phyloP scores from a whole-genome alignment of 345 rosid genomes.

The Murraya paniculata region DNA sequence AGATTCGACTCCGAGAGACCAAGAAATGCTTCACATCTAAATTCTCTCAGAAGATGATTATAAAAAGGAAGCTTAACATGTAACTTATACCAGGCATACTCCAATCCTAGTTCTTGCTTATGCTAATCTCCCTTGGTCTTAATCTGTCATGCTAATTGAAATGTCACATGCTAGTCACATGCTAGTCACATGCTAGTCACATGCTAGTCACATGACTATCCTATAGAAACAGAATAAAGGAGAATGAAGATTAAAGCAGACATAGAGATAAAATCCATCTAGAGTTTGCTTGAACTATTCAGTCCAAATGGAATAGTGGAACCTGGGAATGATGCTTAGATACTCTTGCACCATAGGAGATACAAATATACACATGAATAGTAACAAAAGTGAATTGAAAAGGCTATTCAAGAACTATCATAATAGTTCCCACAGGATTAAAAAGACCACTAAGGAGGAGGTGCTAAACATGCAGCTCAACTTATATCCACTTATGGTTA shows the following conservation, averaged over 20 bases:
- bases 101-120: not conserved
- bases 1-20: not conserved
- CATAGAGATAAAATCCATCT: not conserved
- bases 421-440: not conserved
- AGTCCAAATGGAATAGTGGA: not conserved
- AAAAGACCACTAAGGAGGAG: conserved; percentile 2
- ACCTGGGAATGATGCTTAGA: not conserved
- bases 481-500: not conserved
- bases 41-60: not conserved
- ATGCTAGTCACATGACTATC: not conserved
- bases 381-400: not conserved
- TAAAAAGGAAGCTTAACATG: not conserved
- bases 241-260: not conserved
- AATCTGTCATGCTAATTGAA: not conserved
- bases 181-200: not conserved
- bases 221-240: conserved; percentile 4
- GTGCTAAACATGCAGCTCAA: not conserved
- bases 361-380: not conserved
- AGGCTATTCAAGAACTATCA: not conserved
- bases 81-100: not conserved
- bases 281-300: not conserved
- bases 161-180: not conserved
- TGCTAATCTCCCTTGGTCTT: not conserved
- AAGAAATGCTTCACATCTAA: not conserved
- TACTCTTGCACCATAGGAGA: not conserved